Evolutionary conservation across 805 yeast genomes (phyloP).

Genomic region (Saccharomycopsis amapae): DNA sequence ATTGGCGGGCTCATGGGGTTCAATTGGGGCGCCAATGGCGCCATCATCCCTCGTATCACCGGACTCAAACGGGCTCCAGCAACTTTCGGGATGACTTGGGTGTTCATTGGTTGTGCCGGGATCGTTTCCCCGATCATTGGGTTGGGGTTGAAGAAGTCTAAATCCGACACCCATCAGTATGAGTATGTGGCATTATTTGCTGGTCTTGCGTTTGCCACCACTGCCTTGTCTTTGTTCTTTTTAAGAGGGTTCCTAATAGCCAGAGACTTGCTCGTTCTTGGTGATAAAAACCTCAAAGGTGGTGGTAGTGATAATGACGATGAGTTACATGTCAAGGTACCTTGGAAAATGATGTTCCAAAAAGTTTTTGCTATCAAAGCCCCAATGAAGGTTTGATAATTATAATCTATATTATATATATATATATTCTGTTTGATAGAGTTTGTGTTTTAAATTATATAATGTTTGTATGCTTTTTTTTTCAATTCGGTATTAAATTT

Average conservation of each 20-base stretch:
- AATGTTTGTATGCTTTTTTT: too few relatives aligned
- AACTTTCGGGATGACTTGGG: constrained; percentile 46
- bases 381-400: too few relatives aligned
- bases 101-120: constrained; percentile 41
- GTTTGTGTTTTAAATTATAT: too few relatives aligned
- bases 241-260: constrained; percentile 51
- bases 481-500: too few relatives aligned
- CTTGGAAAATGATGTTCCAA: too few relatives aligned
- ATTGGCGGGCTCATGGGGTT: constrained; percentile 57
- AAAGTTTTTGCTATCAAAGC: too few relatives aligned
- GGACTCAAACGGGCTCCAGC: constrained; percentile 49
- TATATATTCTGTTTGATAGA: too few relatives aligned
- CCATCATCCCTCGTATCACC: constrained; percentile 44
- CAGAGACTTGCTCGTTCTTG: constrained; percentile 37
- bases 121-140: constrained; percentile 59
- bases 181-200: constrained; percentile 49
- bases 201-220: constrained; percentile 46
- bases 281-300: too few relatives aligned
- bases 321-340: constrained; percentile 10
- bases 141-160: constrained; percentile 35
- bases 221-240: constrained; percentile 36
- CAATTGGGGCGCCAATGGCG: constrained; percentile 48
- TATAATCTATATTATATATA: too few relatives aligned
- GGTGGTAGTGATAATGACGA: constrained; percentile 5
- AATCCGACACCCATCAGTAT: constrained; percentile 32